These are phyloP conservation scores for Adansonia rubrostipa DNA, from an alignment of 441 rosid species.

Conservation along the genomic window DNA sequence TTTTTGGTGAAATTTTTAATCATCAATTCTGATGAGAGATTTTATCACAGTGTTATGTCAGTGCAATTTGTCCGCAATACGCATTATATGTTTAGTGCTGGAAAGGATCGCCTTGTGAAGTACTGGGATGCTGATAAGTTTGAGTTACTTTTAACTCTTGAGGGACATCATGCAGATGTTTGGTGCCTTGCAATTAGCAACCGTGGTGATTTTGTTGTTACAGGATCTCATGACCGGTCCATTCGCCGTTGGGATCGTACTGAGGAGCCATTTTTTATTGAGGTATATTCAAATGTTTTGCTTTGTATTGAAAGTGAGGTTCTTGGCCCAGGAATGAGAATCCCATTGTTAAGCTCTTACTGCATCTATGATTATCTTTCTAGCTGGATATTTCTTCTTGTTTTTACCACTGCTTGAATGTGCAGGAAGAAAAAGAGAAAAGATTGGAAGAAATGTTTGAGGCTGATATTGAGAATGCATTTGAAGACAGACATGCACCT, in stretches of 20 bases:
- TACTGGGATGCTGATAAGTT: constrained; percentile 99
- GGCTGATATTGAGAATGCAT: constrained; percentile 76
- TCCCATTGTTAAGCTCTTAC: not conserved
- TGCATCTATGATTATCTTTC: not conserved
- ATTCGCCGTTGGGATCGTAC: constrained; percentile 98
- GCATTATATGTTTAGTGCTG: constrained; percentile 90
- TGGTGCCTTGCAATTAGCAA: constrained; percentile 90
- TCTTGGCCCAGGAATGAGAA: constrained; percentile 4
- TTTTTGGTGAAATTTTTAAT: constrained; percentile 14
- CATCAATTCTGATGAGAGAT: constrained; percentile 36
- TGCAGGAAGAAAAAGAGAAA: constrained; percentile 97
- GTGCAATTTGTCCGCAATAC: constrained; percentile 88
- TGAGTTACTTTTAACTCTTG: constrained; percentile 87
- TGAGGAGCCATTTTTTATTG: constrained; percentile 94
- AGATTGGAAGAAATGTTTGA: constrained; percentile 93
- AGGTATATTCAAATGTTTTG: constrained; percentile 48
- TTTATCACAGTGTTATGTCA: constrained; percentile 79
- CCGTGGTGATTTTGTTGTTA: constrained; percentile 92
- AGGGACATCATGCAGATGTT: constrained; percentile 92
- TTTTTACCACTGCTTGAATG: constrained; percentile 30
- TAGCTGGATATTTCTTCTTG: not conserved
- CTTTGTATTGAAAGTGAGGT: not conserved
- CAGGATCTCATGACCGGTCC: constrained; percentile 96
- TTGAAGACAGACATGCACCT: constrained; percentile 60
- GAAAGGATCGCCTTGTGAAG: constrained; percentile 89